A percentile compares a stretch with the other conserved stretches of the same genome.
These are phyloP conservation scores for Haplosporangium sp. DNA, from an alignment of 371 early-diverging fungal genomes.

Conservation along the genomic window DNA sequence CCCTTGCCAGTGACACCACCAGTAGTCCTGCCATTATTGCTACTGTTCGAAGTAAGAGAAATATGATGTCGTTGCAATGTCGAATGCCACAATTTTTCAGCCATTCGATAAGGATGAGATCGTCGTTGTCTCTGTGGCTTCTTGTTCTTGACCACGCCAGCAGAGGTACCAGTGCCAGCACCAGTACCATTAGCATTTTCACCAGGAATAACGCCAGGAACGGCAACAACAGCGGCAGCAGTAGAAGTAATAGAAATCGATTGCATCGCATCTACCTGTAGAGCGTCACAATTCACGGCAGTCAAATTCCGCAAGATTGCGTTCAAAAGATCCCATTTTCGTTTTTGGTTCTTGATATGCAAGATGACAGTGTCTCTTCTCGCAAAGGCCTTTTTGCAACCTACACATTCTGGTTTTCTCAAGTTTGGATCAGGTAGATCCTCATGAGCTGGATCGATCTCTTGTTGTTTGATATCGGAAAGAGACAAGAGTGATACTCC, in stretches of 20 bases:
- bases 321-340: conserved; percentile 38
- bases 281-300: neutral
- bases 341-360: conserved; percentile 50
- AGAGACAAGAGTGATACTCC: neutral
- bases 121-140: conserved; percentile 12
- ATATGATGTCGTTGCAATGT: conserved; percentile 25
- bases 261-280: neutral
- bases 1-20: neutral
- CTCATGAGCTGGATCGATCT: neutral
- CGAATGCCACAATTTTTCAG: conserved; percentile 46
- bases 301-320: conserved; percentile 17
- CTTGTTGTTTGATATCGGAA: neutral
- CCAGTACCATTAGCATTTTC: neutral
- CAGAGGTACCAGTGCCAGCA: neutral
- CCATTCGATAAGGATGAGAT: conserved; percentile 25
- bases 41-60: neutral
- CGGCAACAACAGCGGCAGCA: neutral
- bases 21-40: neutral
- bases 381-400: conserved; percentile 51
- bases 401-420: conserved; percentile 47
- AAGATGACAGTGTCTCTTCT: conserved; percentile 49
- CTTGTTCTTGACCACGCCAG: neutral
- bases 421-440: conserved; percentile 25
- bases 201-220: neutral
- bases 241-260: neutral